A percentile compares a stretch with the other conserved stretches of the same genome.
Conservation (phyloP, 768 basidiomycete species). For the Tulasnella calospora region DNA sequence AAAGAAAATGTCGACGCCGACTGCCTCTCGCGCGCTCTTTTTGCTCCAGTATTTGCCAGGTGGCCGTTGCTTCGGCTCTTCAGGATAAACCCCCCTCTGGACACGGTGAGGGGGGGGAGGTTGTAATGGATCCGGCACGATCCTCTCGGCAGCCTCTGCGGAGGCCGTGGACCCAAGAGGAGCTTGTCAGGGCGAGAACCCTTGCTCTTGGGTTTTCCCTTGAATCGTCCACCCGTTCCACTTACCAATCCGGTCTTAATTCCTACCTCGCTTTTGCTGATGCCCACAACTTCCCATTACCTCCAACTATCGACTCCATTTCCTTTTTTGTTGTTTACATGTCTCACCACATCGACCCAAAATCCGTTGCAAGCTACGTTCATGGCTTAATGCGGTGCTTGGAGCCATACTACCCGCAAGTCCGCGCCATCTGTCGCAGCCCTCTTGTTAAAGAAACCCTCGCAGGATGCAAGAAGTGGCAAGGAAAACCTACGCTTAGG, state of each 20-base stretch:
- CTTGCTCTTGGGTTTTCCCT: conserved; percentile 37
- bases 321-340: conserved; percentile 25
- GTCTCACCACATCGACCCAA: conserved; percentile 20
- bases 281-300: conserved; percentile 19
- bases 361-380: conserved; percentile 22
- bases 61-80: not conserved
- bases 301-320: conserved; percentile 24
- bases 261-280: conserved; percentile 26
- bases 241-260: conserved; percentile 32
- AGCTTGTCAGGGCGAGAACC: conserved; percentile 36
- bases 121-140: conserved; percentile 24
- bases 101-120: conserved; percentile 26
- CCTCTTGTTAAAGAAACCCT: conserved; percentile 16
- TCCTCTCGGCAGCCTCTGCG: conserved; percentile 36
- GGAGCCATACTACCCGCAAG: conserved; percentile 9
- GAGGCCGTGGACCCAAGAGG: conserved; percentile 39
- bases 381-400: conserved; percentile 23
- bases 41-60: not conserved
- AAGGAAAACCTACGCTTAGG: not conserved
- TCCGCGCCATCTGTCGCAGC: not conserved
- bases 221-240: conserved; percentile 29
- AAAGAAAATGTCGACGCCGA: conserved; percentile 30
- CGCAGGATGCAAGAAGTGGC: conserved; percentile 20
- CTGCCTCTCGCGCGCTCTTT: conserved; percentile 27
- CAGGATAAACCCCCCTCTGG: not conserved